A percentile compares a stretch with the other conserved stretches of the same genome.
Evolutionary conservation across 192 early-diverging fungal genomes (phyloP).

Genomic region (Mortierella alpina): DNA sequence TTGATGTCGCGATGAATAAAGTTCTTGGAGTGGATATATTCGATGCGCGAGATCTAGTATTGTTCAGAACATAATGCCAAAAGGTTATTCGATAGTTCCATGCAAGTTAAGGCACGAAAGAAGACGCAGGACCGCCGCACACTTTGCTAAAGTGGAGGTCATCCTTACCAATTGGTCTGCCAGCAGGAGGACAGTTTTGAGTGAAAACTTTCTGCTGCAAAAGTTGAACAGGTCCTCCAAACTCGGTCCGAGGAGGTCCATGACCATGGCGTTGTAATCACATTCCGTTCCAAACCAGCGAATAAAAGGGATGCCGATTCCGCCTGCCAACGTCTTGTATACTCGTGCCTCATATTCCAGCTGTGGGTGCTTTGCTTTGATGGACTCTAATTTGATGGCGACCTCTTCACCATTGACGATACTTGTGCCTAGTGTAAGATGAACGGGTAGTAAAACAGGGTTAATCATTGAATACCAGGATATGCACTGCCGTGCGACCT

Average conservation of each 20-base stretch:
- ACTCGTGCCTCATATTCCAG: constrained; percentile 97
- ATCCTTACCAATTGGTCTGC: constrained; percentile 83
- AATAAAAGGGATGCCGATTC: constrained; percentile 90
- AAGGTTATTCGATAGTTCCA: neutral
- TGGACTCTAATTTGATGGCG: constrained; percentile 96
- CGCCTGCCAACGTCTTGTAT: constrained; percentile 94
- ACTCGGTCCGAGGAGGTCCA: constrained; percentile 92
- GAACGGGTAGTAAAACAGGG: neutral
- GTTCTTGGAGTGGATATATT: constrained; percentile 87
- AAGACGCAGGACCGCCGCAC: neutral
- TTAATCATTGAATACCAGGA: neutral
- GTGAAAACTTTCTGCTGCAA: constrained; percentile 87
- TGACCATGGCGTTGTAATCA: constrained; percentile 88
- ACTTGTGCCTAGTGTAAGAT: constrained; percentile 45
- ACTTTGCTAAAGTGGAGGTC: too few relatives aligned
- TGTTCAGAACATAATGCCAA: neutral
- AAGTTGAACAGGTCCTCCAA: constrained; percentile 92
- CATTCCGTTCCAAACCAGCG: constrained; percentile 86
- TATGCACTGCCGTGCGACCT: neutral
- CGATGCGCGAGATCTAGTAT: constrained; percentile 73
- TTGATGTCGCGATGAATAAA: constrained; percentile 94
- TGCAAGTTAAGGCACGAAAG: neutral
- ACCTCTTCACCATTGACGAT: constrained; percentile 89
- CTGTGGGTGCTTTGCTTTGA: constrained; percentile 96
- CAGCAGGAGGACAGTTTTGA: constrained; percentile 88